These are phyloP conservation scores for Hibiscus trionum DNA, from an alignment of 345 rosid genomes.

Conservation along the genomic window DNA sequence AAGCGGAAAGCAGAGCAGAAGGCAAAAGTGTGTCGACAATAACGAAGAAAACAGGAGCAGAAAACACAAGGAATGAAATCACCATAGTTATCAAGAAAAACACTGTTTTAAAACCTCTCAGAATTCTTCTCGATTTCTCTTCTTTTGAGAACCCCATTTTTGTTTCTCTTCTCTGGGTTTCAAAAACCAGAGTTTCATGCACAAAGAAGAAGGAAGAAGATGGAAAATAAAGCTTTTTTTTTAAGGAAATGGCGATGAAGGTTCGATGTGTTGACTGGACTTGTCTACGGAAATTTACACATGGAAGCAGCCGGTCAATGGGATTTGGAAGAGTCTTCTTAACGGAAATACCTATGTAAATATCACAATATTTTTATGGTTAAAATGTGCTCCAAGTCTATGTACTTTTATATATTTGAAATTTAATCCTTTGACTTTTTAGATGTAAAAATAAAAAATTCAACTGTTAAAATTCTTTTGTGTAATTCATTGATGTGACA, in stretches of 20 bases:
- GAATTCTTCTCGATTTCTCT: constrained; percentile 34
- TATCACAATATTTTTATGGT: background rate
- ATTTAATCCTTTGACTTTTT: no score
- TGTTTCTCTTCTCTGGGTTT: background rate
- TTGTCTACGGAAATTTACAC: background rate
- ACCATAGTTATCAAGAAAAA: constrained; percentile 66
- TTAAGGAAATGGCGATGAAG: background rate
- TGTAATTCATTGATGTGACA: no score
- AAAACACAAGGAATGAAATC: constrained; percentile 68
- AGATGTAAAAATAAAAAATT: no score
- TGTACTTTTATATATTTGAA: no score
- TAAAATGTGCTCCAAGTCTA: background rate
- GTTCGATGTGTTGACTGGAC: background rate
- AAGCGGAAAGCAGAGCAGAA: constrained; percentile 64
- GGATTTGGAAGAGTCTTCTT: background rate
- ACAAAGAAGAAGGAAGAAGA: background rate
- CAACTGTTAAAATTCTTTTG: no score
- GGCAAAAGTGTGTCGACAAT: constrained; percentile 79
- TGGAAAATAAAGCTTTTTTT: background rate
- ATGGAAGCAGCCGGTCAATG: background rate
- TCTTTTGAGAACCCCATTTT: constrained; percentile 71
- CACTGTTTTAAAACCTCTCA: constrained; percentile 61
- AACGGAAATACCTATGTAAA: background rate
- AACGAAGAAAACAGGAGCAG: constrained; percentile 77
- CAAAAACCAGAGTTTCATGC: no score